Conservation (phyloP, 2,329 filamentous ascomycete genomes). For the Trichoderma sp. region DNA sequence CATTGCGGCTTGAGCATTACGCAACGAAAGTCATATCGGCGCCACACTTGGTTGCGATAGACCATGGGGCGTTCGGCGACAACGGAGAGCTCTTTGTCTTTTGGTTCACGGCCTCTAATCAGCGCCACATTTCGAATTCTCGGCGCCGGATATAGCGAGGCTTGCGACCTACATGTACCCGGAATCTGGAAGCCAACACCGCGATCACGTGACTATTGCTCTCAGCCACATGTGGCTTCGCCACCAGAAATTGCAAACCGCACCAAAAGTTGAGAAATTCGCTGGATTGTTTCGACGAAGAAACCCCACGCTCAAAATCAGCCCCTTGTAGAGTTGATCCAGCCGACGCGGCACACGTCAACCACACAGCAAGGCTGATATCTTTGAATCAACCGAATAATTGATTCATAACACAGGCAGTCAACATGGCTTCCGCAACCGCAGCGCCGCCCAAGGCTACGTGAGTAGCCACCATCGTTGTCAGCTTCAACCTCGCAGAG, state of each 20-base stretch:
- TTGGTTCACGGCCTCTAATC: background rate
- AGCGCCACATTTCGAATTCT: background rate
- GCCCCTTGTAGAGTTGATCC: constrained; percentile 8
- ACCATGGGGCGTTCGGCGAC: constrained; percentile 10
- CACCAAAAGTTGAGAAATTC: constrained; percentile 48
- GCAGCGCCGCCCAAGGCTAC: constrained; percentile 45
- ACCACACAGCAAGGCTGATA: background rate
- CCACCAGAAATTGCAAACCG: constrained; percentile 39
- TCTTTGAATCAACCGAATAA: background rate
- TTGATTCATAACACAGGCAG: constrained; percentile 14
- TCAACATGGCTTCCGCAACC: constrained; percentile 44
- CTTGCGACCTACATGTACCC: background rate
- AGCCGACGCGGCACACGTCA: constrained; percentile 15
- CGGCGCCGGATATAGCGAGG: background rate
- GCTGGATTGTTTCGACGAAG: constrained; percentile 33
- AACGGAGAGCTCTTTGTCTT: background rate
- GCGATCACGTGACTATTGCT: constrained; percentile 33
- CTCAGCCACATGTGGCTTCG: constrained; percentile 36
- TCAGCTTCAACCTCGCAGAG: background rate
- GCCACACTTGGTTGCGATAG: constrained; percentile 21
- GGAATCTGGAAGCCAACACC: background rate
- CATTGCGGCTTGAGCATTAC: constrained; percentile 18
- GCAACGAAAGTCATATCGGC: background rate
- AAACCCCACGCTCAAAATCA: constrained; percentile 43
- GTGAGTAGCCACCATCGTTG: constrained; percentile 35